A percentile compares a stretch with the other conserved stretches of the same genome.
phyloP scores from a whole-genome alignment of 225 moss, liverwort and hornwort genomes.

The Neckera pumila region DNA sequence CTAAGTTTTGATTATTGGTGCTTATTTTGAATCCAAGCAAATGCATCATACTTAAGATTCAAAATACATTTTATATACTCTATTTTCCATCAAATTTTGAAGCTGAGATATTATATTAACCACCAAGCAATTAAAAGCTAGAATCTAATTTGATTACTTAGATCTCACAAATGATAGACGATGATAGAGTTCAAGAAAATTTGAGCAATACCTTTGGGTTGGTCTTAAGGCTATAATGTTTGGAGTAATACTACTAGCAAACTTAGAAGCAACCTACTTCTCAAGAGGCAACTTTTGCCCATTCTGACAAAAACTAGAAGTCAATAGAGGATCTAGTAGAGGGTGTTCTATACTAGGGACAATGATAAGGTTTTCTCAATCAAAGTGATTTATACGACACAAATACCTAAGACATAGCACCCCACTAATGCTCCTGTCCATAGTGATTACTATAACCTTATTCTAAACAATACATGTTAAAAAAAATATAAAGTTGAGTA shows the following conservation, averaged over 20 bases:
- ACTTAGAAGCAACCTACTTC: rapidly evolving
- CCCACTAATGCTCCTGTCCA: rapidly evolving
- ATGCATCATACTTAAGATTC: background rate
- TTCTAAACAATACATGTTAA: background rate
- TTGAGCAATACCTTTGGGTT: background rate
- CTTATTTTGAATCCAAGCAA: rapidly evolving
- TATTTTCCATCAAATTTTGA: background rate
- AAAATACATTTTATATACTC: background rate
- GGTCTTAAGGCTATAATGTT: rapidly evolving
- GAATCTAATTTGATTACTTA: background rate
- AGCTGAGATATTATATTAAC: background rate
- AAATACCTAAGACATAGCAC: background rate
- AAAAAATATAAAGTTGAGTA: background rate
- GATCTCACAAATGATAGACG: rapidly evolving
- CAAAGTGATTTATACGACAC: background rate
- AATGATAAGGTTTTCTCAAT: background rate
- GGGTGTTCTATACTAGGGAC: rapidly evolving
- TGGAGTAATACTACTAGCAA: background rate
- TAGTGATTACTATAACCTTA: rapidly evolving
- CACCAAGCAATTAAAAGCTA: background rate
- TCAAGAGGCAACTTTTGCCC: rapidly evolving
- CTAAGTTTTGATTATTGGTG: background rate
- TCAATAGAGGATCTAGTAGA: rapidly evolving
- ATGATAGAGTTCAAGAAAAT: rapidly evolving
- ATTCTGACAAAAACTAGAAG: background rate